These are phyloP conservation scores for Podila clonocystis DNA, from an alignment of 192 early-diverging fungal genomes.

Conservation along the genomic window DNA sequence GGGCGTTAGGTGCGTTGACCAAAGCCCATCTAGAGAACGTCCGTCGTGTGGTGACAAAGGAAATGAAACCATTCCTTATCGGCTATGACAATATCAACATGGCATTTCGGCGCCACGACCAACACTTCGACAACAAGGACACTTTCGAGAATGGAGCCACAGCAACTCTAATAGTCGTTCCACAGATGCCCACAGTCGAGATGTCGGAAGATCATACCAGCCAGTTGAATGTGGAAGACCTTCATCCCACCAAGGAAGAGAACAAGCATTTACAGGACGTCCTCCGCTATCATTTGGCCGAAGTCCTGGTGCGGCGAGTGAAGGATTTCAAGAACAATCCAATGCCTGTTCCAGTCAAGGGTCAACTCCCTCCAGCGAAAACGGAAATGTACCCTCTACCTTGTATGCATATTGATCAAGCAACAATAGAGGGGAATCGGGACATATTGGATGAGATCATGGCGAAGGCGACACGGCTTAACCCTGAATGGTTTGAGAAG, in stretches of 20 bases:
- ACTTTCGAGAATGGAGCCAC: too few species aligned
- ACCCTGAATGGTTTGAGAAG: slow-evolving; percentile 2
- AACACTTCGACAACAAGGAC: slow-evolving; percentile 5
- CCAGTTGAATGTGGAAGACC: not conserved
- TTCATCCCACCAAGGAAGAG: not conserved
- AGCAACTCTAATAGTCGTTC: not conserved
- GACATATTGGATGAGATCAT: slow-evolving; percentile 10
- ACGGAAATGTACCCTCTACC: slow-evolving; percentile 18
- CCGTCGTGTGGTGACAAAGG: too few species aligned
- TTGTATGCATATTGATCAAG: slow-evolving; percentile 18
- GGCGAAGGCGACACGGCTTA: not conserved
- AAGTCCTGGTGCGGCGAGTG: not conserved
- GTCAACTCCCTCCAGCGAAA: not conserved
- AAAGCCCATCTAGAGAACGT: too few species aligned
- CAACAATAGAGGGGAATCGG: slow-evolving; percentile 15
- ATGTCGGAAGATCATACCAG: not conserved
- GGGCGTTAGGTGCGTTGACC: too few species aligned
- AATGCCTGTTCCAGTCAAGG: not conserved
- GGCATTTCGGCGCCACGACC: not conserved
- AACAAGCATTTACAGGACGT: too few species aligned
- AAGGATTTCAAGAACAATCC: too few species aligned
- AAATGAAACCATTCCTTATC: too few species aligned
- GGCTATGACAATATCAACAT: slow-evolving; percentile 26
- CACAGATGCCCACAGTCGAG: not conserved
- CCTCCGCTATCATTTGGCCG: too few species aligned